phyloP scores from a whole-genome alignment of 352 stramenopile genomes.

The Phytophthora multivora region DNA sequence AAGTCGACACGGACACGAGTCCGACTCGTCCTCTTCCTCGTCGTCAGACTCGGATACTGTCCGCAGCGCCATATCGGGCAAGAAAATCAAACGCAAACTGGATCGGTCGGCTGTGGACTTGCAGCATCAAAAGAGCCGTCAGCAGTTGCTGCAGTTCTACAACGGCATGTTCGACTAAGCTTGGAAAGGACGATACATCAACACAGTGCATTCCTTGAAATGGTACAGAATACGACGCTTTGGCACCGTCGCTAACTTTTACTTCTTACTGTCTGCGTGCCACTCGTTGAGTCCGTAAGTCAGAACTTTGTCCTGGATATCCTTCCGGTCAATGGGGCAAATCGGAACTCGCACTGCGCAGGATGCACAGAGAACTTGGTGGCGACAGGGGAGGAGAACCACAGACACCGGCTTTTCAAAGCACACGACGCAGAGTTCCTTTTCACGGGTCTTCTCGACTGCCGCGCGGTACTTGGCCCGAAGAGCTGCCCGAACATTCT shows the following conservation, averaged over 20 bases:
- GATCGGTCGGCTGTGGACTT: slow-evolving; percentile 58
- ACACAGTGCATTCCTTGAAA: slow-evolving; percentile 14
- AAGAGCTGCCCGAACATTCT: slow-evolving; percentile 35
- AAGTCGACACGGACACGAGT: slow-evolving; percentile 9
- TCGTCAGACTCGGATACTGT: slow-evolving; percentile 72
- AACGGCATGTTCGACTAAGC: slow-evolving; percentile 84
- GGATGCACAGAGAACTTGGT: slow-evolving; percentile 62
- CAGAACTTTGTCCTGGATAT: slow-evolving; percentile 67
- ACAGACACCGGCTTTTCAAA: slow-evolving; percentile 52
- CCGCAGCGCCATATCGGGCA: slow-evolving; percentile 83
- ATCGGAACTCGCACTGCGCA: slow-evolving; percentile 54
- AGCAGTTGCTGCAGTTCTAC: slow-evolving; percentile 87
- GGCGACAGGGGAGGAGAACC: slow-evolving; percentile 58
- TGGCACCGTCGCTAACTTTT: neutral
- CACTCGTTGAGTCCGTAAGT: slow-evolving; percentile 64
- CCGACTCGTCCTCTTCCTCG: slow-evolving; percentile 43
- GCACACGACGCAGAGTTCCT: slow-evolving; percentile 60
- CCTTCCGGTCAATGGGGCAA: slow-evolving; percentile 65
- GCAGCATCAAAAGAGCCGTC: slow-evolving; percentile 72
- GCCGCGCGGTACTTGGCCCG: slow-evolving; percentile 35
- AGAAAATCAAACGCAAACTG: slow-evolving; percentile 89
- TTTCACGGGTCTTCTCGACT: slow-evolving; percentile 22
- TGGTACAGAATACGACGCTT: neutral
- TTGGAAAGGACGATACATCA: neutral
- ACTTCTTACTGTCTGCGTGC: slow-evolving; percentile 19